Evolutionary conservation across 495 filamentous ascomycete genomes (phyloP), one percentile per base, ranked within the genome.

Genomic region (Xylaria venustula): DNA sequence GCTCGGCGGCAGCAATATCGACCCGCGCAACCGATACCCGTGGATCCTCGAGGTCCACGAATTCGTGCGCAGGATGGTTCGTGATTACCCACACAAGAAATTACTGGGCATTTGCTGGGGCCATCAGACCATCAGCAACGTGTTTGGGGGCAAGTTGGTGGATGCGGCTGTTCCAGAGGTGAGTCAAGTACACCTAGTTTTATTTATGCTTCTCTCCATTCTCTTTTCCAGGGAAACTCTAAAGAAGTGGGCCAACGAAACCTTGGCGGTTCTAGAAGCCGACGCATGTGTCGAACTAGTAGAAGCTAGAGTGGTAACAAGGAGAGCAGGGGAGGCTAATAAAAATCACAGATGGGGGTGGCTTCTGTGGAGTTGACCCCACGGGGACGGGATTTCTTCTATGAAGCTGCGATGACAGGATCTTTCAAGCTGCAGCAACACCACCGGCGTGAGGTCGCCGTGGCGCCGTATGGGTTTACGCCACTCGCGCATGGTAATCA

Each of bases 61-160:
- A 2, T 81, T 77, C 52, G 63, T 82, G 22, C 71, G 72, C 17
- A 69, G 68, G 26, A 63, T 76, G 7, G 74, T 75, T n/a, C 52
- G 36, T 7, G 49, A 72, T 26, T 66, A 67, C 55, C 77, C 77
- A 22, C 46, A 67, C 34, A 73, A 75, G 64, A 82, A 82, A 62
- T 50, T 82, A 34, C 55, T 74, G 11, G 76, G 77, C 0, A 74
- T 81, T 17, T 79, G 77, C 68, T 81, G 78, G 78, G 79, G 79
- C 26, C 77, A 81, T 64, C 77, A 82, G 67, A 77, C 76, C 28
- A 74, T 80, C 28, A 64, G 64, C 6, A 42, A 74, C 22, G 50
- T 78, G 17, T 77, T 80, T 62, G 79, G 79, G 3, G 79, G 72
- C 1, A 67, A 64, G 50, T 57, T 80, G 14, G 74, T 66, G 36